Evolutionary conservation across 192 early-diverging fungal species (phyloP), one percentile per base, ranked within the genome.

Genomic region (Coemansia sp.): DNA sequence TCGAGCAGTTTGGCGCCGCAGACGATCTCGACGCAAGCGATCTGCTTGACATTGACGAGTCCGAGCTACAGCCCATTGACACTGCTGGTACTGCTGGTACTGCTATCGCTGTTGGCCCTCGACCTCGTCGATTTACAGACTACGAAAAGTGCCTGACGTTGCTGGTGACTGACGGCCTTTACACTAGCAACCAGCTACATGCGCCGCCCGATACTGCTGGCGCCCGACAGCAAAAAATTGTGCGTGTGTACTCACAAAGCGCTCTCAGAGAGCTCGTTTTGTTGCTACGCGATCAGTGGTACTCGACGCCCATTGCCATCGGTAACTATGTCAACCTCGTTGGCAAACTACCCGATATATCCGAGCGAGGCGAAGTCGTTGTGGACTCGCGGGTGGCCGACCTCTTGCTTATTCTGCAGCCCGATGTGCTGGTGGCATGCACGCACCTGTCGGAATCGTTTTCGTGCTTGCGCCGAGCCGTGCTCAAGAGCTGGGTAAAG

Each of bases 401-500:
- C 3, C 75, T 84, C 34, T 76, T 90, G 24, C 66, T 58, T 10
- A 85, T 96, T 34, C 69, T 93, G 14, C 85, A 93, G 50, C 96
- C 96, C 2, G 96, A 97, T 71, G 66, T 67, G 2, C 74, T 99
- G 13, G 82, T 97, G 16, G 84, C 93, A 0, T 85, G 88, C 23
- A 94, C 96, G 4, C 72, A 84, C 4, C 74, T 94, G 3, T 76
- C 95, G 0, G 91, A 94, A 13, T 86, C 86, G 18, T 93, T 90
- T 46, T 40, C 64, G 0, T 99, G 96, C 68, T 63, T 90, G 20
- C 86, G 96, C 5, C 89, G 86, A 38, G 87, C 91, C 0, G 88
- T 95, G 21, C 75, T 98, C 9, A 84, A 92, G 40, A 86, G 88
- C 51, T 83, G 90, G 31, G 67, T 92, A 4, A 70, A 77, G 5